Base-by-base conservation (phyloP, 306 rosid genomes). In the Clitoria ternatea region DNA sequence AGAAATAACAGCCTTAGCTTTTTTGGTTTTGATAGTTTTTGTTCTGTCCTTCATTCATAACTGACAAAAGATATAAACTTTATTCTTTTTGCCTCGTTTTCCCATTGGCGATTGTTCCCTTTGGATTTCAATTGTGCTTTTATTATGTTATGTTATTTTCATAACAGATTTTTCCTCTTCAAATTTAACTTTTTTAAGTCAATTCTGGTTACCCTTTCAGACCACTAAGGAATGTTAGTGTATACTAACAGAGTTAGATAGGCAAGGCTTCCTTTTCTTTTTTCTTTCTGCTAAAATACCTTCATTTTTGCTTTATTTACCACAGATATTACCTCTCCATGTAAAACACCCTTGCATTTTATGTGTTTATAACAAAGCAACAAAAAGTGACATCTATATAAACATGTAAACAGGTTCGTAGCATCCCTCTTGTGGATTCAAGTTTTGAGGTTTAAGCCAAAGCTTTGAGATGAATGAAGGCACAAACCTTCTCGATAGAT, bases 1-100 rank as follows among this genome's bases (percentile, higher is more conserved):
- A 66, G 9, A 64, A 37, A 32, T 3, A 56, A 59, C 69, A 69
- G 88, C 89, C 70, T 80, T 80, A 30, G 17, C 52, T 14, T 72
- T 59, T 66, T 66, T 42, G 61, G 70, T 62, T 33, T 72, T 56
- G 63, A 48, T 5, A 68, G 78, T 70, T 64, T 83, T 80, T 82
- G 88, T 75, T 70, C 59, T 32, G 61, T 77, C 75, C 80, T 70
- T 55, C 75, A 54, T 70, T 55, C 74, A 77, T 71, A 61, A 74
- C 78, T 82, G 94, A 86, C 88, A 53, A 85, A 76, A 78, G 79
- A 37, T 9, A 33, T 29, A 11, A 66, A 73, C 90, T 87, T 85
- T 90, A 82, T 85, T 89, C 98, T 88, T 37, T 84, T 81, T 84
- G 96, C 95, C 80, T 74, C 83, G 36, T 77, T 75, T 90, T 79